A percentile compares a stretch with the other conserved stretches of the same genome.
Conservation (phyloP, 495 filamentous ascomycete genomes). For the Xylaria grammica region DNA sequence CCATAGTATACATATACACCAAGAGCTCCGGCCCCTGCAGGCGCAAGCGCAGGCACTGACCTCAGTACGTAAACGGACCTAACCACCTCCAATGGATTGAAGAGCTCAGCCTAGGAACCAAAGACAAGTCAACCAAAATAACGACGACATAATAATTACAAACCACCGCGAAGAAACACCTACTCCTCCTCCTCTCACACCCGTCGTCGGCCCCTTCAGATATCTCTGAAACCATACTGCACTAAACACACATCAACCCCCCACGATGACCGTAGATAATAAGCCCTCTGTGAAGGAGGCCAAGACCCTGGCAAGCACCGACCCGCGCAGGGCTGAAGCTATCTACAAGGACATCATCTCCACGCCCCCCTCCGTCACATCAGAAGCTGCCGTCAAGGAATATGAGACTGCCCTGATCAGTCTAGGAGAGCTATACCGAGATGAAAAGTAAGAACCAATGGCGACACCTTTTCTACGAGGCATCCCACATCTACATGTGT, state of each 20-base stretch:
- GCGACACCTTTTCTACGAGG: background rate
- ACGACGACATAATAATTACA: background rate
- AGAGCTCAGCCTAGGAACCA: conserved; percentile 16
- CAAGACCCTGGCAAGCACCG: conserved; percentile 76
- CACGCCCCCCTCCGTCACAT: conserved; percentile 76
- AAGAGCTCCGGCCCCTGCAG: conserved; percentile 18
- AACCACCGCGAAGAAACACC: background rate
- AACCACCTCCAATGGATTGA: conserved; percentile 13
- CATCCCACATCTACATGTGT: background rate
- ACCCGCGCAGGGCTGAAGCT: conserved; percentile 78
- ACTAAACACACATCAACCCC: conserved; percentile 14
- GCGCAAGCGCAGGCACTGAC: conserved; percentile 22
- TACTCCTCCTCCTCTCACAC: background rate
- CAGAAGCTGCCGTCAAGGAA: conserved; percentile 81
- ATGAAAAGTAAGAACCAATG: conserved; percentile 66
- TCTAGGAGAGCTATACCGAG: conserved; percentile 89
- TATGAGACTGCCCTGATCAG: conserved; percentile 85
- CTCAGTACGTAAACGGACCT: conserved; percentile 23
- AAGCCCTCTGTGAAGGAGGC: conserved; percentile 66
- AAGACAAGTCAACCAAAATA: conserved; percentile 6
- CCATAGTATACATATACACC: too few relatives aligned
- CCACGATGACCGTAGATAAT: conserved; percentile 35
- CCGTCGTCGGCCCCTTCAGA: background rate
- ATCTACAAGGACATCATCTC: conserved; percentile 89
- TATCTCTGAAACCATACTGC: background rate